Base-by-base conservation (phyloP, 1,284 basidiomycete genomes). In the Peniophora sp. region DNA sequence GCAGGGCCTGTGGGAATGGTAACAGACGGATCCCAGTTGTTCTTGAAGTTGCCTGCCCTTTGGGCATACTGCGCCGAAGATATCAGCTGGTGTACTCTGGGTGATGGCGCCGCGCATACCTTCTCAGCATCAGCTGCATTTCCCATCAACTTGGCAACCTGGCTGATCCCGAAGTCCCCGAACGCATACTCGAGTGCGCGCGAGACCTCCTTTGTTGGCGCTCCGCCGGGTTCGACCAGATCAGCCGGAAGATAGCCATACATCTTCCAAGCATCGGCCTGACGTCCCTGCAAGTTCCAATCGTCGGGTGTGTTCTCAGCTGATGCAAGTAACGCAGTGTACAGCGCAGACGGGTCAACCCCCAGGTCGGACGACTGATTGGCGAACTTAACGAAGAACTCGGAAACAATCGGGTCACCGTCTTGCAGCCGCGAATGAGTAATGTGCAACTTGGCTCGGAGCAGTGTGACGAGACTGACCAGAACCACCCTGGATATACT, bases 331-430 rank as follows among this genome's bases (percentile, higher is more conserved):
- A 82, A 63, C 0, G 79, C 78, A 32, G 62, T 67, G 57, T 79
- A 82, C 0, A 81, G 62, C 45, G 73, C 75, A 10, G 66, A 60
- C 0, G 72, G 58, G 3, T 74, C 72, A 15, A 83, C 78, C 42
- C 69, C 68, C 3, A 82, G 64, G 1, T 65, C 59, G 0, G 64
- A 59, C 1, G 76, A 72, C 41, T 79, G 69, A 3, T 76, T 65
- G 43, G 71, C 63, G 63, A 72, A 81, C 79, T 84, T 85, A 47
- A 83, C 79, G 54, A 78, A 78, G 64, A 83, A 83, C 62, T 85
- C 81, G 17, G 71, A 78, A 2, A 85, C 64, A 46, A 83, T 81
- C 0, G 80, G 80, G 57, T 83, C 81, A 0, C 68, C 82, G 55
- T 83, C 81, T 83, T 42, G 1, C 24, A 17, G n/a, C 9, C n/a